Evolutionary conservation across 768 basidiomycete genomes (phyloP).

Genomic region (Mycena kentingensis): DNA sequence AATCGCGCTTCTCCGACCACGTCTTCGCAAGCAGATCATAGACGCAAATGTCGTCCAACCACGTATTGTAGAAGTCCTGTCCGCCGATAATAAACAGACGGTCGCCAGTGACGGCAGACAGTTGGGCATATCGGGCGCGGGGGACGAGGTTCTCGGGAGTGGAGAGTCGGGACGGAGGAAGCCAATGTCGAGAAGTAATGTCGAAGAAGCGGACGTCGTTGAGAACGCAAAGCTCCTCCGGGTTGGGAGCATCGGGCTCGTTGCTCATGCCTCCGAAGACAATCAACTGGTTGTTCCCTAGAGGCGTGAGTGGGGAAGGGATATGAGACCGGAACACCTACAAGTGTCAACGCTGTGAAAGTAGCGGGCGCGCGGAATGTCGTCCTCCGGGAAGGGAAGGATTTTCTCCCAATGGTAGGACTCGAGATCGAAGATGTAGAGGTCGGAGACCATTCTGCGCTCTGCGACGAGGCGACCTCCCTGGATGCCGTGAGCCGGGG

Average conservation of each 20-base stretch:
- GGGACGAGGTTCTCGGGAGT: slow-evolving; percentile 59
- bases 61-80: slow-evolving; percentile 90
- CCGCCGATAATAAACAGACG: slow-evolving; percentile 92
- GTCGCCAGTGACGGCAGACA: slow-evolving; percentile 84
- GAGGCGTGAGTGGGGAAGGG: slow-evolving; percentile 15
- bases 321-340: slow-evolving; percentile 34
- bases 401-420: slow-evolving; percentile 81
- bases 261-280: slow-evolving; percentile 96
- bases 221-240: slow-evolving; percentile 87
- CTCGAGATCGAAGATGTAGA: slow-evolving; percentile 87
- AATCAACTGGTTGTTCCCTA: slow-evolving; percentile 88
- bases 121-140: slow-evolving; percentile 90
- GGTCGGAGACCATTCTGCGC: slow-evolving; percentile 85
- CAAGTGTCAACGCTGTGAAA: slow-evolving; percentile 93
- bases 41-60: slow-evolving; percentile 91
- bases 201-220: slow-evolving; percentile 93
- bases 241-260: slow-evolving; percentile 64
- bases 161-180: slow-evolving; percentile 47
- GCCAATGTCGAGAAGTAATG: slow-evolving; percentile 69
- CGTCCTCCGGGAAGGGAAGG: slow-evolving; percentile 59
- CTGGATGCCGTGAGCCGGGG: slow-evolving; percentile 36
- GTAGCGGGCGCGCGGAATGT: slow-evolving; percentile 82
- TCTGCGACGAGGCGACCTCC: slow-evolving; percentile 87
- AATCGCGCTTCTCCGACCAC: slow-evolving; percentile 81
- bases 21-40: slow-evolving; percentile 72